These are phyloP conservation scores for Pyrenula massariospora DNA, from an alignment of 495 filamentous ascomycete species.

Conservation along the genomic window DNA sequence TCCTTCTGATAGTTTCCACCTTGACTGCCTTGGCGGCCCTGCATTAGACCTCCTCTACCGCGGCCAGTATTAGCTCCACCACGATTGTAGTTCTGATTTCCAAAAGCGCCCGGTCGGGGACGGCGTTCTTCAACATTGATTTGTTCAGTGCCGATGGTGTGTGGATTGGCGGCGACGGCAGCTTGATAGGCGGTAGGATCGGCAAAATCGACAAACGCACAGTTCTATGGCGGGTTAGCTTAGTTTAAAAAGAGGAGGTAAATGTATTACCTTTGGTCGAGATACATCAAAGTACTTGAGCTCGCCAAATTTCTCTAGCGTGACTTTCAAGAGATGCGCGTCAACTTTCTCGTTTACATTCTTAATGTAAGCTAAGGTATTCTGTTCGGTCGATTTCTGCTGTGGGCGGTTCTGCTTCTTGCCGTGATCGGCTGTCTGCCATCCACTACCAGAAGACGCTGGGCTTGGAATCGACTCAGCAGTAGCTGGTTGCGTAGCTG, in stretches of 20 bases:
- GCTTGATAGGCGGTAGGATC: constrained; percentile 65
- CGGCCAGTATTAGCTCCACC: constrained; percentile 42
- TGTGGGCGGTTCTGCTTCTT: constrained; percentile 65
- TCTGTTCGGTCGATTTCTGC: constrained; percentile 46
- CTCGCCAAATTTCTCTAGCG: constrained; percentile 62
- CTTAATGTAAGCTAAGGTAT: constrained; percentile 77
- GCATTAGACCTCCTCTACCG: constrained; percentile 54
- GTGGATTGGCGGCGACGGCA: constrained; percentile 75
- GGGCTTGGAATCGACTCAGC: constrained; percentile 32
- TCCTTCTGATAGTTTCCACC: constrained; percentile 55
- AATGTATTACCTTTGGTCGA: constrained; percentile 64
- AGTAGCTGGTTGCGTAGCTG: constrained; percentile 15
- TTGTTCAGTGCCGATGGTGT: constrained; percentile 67
- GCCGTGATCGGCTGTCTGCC: constrained; percentile 77
- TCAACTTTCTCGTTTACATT: constrained; percentile 82
- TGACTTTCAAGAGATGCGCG: constrained; percentile 49
- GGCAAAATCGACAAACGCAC: constrained; percentile 89
- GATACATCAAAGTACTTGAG: constrained; percentile 81
- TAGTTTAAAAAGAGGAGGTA: not conserved
- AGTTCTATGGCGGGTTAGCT: constrained; percentile 53
- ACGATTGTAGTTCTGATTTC: constrained; percentile 42
- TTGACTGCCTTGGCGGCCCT: constrained; percentile 47
- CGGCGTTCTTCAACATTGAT: constrained; percentile 84
- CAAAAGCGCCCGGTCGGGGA: constrained; percentile 54
- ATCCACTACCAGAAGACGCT: constrained; percentile 40